Percentiles rank a stretch among this genome's conserved stretches.
phyloP scores from a whole-genome alignment of 805 yeast genomes.

The Hanseniaspora hatyaiensis region DNA sequence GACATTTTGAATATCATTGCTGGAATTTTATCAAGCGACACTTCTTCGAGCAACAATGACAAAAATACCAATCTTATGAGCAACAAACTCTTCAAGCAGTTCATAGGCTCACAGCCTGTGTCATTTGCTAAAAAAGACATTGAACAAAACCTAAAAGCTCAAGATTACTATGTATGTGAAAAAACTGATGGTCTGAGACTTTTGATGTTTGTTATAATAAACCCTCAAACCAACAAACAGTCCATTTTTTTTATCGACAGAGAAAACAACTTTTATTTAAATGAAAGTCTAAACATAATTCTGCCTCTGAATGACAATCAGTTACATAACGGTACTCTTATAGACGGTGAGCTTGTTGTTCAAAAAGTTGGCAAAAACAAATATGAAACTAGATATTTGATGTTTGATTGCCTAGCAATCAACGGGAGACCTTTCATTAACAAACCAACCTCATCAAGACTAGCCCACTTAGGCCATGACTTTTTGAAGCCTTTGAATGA shows the following conservation, averaged over 20 bases:
- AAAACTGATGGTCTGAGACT: constrained; percentile 90
- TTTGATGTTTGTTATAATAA: constrained; percentile 50
- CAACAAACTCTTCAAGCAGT: constrained; percentile 38
- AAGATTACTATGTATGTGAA: constrained; percentile 90
- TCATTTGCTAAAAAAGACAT: constrained; percentile 73
- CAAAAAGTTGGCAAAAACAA: constrained; percentile 47
- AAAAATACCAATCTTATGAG: constrained; percentile 31
- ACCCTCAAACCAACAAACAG: constrained; percentile 66
- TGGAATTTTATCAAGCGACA: constrained; percentile 33
- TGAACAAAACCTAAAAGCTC: constrained; percentile 43
- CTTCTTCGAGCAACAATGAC: too few relatives aligned
- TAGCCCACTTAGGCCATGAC: constrained; percentile 74
- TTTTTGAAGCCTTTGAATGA: constrained; percentile 73
- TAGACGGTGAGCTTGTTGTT: constrained; percentile 88
- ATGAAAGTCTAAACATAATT: constrained; percentile 82
- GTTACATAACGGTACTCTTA: constrained; percentile 74
- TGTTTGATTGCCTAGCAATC: constrained; percentile 82
- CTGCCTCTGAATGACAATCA: constrained; percentile 30
- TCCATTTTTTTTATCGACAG: constrained; percentile 82
- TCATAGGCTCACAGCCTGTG: constrained; percentile 90
- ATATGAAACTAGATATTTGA: constrained; percentile 63
- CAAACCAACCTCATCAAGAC: constrained; percentile 63
- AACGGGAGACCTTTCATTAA: constrained; percentile 62
- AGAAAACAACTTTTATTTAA: constrained; percentile 71
- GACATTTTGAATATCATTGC: constrained; percentile 62